phyloP scores from a whole-genome alignment of 768 basidiomycete species.

The Panaeolus papilionaceus region DNA sequence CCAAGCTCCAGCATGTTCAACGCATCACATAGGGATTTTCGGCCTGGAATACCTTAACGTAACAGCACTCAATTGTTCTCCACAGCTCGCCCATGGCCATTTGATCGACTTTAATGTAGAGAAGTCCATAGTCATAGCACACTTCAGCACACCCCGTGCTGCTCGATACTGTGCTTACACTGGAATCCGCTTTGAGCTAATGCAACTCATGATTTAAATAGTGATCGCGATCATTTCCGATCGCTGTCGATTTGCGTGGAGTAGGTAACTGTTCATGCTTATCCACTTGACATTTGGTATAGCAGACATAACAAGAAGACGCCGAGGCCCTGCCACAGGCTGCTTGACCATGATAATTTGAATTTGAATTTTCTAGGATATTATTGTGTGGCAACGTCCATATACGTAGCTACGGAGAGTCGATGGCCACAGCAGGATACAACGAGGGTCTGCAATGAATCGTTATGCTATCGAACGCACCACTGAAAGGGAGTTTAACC shows the following conservation, averaged over 20 bases:
- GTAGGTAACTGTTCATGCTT: not conserved
- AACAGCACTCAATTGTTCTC: not conserved
- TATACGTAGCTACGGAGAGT: not conserved
- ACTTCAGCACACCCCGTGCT: not conserved
- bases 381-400: not conserved
- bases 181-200: not conserved
- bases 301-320: not conserved
- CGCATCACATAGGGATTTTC: not conserved
- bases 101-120: not conserved
- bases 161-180: not conserved
- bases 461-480: not conserved
- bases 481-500: not conserved
- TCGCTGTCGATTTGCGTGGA: not conserved
- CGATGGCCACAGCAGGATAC: conserved; percentile 2
- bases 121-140: not conserved
- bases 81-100: not conserved
- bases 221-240: not conserved
- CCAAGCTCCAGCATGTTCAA: not conserved
- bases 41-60: not conserved
- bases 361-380: not conserved
- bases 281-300: too few relatives aligned
- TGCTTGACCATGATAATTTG: not conserved
- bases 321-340: not conserved
- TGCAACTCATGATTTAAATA: not conserved
- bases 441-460: not conserved